Evolutionary conservation across 257 asterid species (phyloP).

Genomic region (Penstemon eatonii): DNA sequence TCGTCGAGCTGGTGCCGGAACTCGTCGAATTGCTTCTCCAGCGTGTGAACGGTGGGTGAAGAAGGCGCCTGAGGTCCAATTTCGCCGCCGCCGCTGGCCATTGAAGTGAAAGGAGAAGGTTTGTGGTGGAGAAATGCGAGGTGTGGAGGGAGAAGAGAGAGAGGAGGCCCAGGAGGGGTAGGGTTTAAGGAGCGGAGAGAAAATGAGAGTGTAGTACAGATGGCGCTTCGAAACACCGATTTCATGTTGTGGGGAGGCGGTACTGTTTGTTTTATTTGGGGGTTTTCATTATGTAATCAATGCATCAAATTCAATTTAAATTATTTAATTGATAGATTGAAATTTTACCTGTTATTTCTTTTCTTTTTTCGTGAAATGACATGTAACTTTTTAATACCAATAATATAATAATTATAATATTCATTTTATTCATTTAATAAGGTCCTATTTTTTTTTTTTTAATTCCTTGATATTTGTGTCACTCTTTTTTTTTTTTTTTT

Average conservation of each 20-base stretch:
- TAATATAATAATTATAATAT: too few relatives aligned
- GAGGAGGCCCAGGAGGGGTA: slow-evolving; percentile 34
- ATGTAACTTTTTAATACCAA: too few relatives aligned
- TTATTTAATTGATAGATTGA: too few relatives aligned
- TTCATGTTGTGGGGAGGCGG: slow-evolving; percentile 23
- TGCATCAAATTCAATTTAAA: background rate
- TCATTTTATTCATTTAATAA: too few relatives aligned
- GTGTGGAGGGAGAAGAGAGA: slow-evolving; percentile 30
- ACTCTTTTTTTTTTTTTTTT: too few relatives aligned
- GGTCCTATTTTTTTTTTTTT: too few relatives aligned
- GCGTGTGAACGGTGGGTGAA: slow-evolving; percentile 45
- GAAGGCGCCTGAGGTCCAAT: slow-evolving; percentile 32
- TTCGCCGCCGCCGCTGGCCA: slow-evolving; percentile 41
- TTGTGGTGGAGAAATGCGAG: slow-evolving; percentile 22
- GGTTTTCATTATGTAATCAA: background rate
- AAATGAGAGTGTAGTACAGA: slow-evolving; percentile 32
- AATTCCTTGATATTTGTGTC: too few relatives aligned
- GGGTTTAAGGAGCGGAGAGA: slow-evolving; percentile 41
- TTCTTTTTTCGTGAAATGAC: too few relatives aligned
- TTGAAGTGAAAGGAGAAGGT: slow-evolving; percentile 36
- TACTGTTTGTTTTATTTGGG: background rate
- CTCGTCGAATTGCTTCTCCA: slow-evolving; percentile 73
- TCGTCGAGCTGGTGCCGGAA: slow-evolving; percentile 69
- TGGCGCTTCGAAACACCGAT: slow-evolving; percentile 38
- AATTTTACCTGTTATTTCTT: too few relatives aligned